A percentile compares a stretch with the other conserved stretches of the same genome.
Conservation (phyloP, 2,329 filamentous ascomycete species). For the Calonectria honghensis region DNA sequence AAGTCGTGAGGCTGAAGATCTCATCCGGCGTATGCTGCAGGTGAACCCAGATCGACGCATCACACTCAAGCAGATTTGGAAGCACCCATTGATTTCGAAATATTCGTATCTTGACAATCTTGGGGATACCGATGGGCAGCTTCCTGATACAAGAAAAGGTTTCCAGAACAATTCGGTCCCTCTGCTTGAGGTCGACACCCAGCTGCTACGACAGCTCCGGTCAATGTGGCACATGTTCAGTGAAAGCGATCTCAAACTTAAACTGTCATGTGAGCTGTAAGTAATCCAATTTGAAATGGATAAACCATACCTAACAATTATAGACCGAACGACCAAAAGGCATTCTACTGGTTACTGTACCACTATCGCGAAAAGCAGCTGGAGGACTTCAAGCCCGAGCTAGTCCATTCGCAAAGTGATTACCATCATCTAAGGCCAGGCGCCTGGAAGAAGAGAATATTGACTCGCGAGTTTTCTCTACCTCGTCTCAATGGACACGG, state of each 20-base stretch:
- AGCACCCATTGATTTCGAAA: conserved; percentile 89
- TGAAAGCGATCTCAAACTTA: conserved; percentile 81
- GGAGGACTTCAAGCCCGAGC: conserved; percentile 88
- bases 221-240: conserved; percentile 93
- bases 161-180: conserved; percentile 75
- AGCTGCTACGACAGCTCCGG: conserved; percentile 89
- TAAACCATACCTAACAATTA: conserved; percentile 49
- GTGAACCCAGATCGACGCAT: conserved; percentile 87
- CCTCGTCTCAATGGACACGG: conserved; percentile 67
- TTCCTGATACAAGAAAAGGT: conserved; percentile 76
- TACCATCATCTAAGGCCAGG: conserved; percentile 85
- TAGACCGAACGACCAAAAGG: conserved; percentile 91
- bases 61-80: conserved; percentile 87
- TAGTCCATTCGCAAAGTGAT: conserved; percentile 92
- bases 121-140: conserved; percentile 72
- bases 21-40: conserved; percentile 87
- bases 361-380: conserved; percentile 89
- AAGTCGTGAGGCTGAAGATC: conserved; percentile 81
- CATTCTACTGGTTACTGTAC: conserved; percentile 91
- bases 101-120: conserved; percentile 85
- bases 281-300: conserved; percentile 55
- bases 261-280: conserved; percentile 79
- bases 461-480: conserved; percentile 76
- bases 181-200: conserved; percentile 83
- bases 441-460: conserved; percentile 75